Evolutionary conservation across 441 rosid species (phyloP).

Genomic region (Corymbia calophylla): DNA sequence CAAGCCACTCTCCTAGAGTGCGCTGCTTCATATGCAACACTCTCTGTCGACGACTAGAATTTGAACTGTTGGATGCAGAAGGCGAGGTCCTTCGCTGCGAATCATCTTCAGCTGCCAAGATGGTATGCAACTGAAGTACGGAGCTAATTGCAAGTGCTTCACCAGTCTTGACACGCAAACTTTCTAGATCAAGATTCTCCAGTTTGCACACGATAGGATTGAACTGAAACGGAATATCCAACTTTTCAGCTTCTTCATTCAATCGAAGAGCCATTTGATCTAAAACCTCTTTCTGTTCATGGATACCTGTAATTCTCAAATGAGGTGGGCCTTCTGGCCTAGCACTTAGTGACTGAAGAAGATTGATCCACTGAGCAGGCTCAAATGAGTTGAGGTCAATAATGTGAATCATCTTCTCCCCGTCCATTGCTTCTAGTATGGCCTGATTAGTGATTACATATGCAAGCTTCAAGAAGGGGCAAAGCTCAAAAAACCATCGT

Average conservation of each 20-base stretch:
- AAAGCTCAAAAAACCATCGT: slow-evolving; percentile 56
- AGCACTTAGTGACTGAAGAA: slow-evolving; percentile 43
- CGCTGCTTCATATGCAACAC: slow-evolving; percentile 31
- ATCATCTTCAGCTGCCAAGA: slow-evolving; percentile 50
- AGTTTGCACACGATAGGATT: slow-evolving; percentile 46
- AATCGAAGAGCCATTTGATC: slow-evolving; percentile 56
- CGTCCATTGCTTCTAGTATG: slow-evolving; percentile 62
- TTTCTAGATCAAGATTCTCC: slow-evolving; percentile 45
- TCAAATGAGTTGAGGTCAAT: slow-evolving; percentile 51
- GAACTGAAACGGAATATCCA: slow-evolving; percentile 66
- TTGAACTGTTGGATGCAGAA: slow-evolving; percentile 21
- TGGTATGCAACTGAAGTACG: slow-evolving; percentile 56
- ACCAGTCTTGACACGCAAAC: slow-evolving; percentile 57
- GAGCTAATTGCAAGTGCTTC: slow-evolving; percentile 72
- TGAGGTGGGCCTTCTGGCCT: slow-evolving; percentile 74
- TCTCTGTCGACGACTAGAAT: slow-evolving; percentile 20
- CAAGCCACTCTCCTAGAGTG: slow-evolving; percentile 58
- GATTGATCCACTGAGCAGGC: slow-evolving; percentile 77
- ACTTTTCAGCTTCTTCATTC: slow-evolving; percentile 60
- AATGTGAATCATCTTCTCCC: slow-evolving; percentile 64
- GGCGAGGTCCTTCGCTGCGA: slow-evolving; percentile 26
- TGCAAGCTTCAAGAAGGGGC: slow-evolving; percentile 54
- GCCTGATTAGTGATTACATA: slow-evolving; percentile 62
- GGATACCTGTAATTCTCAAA: slow-evolving; percentile 63
- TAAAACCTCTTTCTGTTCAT: slow-evolving; percentile 52